phyloP scores from a whole-genome alignment of 2,329 filamentous ascomycete genomes.

The Phoma sp. region DNA sequence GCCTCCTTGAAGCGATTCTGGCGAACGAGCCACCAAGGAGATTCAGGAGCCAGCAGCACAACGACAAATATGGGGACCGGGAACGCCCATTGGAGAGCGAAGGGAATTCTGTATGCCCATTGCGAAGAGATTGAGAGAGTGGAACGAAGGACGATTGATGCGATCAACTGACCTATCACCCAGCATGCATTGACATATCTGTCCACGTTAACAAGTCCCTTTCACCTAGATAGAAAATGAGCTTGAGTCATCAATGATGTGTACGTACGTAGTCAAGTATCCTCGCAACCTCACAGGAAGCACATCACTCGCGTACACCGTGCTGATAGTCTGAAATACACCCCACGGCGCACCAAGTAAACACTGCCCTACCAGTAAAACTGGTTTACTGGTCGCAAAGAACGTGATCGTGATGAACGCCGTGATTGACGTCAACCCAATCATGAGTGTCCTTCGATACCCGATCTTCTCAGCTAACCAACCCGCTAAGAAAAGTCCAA shows the following conservation, averaged over 20 bases:
- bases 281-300: constrained; percentile 72
- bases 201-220: not conserved
- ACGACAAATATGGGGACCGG: constrained; percentile 68
- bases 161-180: constrained; percentile 67
- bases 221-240: no score
- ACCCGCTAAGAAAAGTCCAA: constrained; percentile 53
- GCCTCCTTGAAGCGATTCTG: constrained; percentile 67
- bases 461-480: constrained; percentile 51
- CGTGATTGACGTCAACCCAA: constrained; percentile 14
- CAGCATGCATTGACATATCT: constrained; percentile 40
- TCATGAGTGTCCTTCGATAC: constrained; percentile 25
- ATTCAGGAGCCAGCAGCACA: constrained; percentile 71
- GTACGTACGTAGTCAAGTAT: constrained; percentile 59
- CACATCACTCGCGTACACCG: constrained; percentile 61
- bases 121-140: constrained; percentile 66
- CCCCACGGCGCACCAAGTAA: constrained; percentile 49
- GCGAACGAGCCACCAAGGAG: constrained; percentile 76
- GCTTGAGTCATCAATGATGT: not conserved
- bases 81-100: constrained; percentile 63
- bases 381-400: constrained; percentile 21
- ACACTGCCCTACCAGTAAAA: constrained; percentile 25
- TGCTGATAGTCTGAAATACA: constrained; percentile 50
- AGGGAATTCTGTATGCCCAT: constrained; percentile 69
- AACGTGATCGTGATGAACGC: constrained; percentile 24
- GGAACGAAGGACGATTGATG: constrained; percentile 70